These are phyloP conservation scores for Neonectria punicea DNA, from an alignment of 2,329 filamentous ascomycete genomes.

Conservation along the genomic window DNA sequence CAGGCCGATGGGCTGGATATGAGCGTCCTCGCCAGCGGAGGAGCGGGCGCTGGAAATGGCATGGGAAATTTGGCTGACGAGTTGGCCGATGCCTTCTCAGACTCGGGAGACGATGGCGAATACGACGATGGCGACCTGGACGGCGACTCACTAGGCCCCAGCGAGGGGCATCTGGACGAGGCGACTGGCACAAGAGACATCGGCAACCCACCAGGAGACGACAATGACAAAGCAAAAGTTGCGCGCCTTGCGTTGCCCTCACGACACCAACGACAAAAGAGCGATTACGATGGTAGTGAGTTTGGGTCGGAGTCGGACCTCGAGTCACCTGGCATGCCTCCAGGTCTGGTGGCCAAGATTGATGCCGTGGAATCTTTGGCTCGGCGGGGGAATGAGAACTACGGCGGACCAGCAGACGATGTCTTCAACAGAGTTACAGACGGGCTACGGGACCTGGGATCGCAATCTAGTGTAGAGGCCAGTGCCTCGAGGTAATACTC, in stretches of 20 bases:
- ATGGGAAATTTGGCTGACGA: conserved; percentile 85
- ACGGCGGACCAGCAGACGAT: conserved; percentile 71
- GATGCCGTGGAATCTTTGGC: conserved; percentile 78
- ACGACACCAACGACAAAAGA: conserved; percentile 62
- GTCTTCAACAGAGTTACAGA: conserved; percentile 77
- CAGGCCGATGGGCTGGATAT: conserved; percentile 61
- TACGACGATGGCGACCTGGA: conserved; percentile 56
- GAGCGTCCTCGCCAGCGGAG: conserved; percentile 56
- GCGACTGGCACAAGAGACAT: conserved; percentile 20
- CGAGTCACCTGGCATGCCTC: conserved; percentile 74
- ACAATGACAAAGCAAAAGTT: conserved; percentile 46
- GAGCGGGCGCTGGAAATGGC: conserved; percentile 61
- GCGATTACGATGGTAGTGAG: conserved; percentile 77
- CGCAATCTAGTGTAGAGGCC: conserved; percentile 77
- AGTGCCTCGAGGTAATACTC: conserved; percentile 73
- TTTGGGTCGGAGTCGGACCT: conserved; percentile 79
- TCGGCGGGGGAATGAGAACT: conserved; percentile 72
- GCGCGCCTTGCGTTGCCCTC: conserved; percentile 58
- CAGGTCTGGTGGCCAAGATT: conserved; percentile 74
- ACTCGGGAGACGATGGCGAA: conserved; percentile 70
- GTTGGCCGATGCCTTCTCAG: conserved; percentile 77
- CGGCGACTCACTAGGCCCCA: conserved; percentile 29
- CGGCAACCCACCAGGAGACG: conserved; percentile 27
- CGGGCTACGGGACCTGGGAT: conserved; percentile 76
- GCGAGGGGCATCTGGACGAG: conserved; percentile 27